Percentiles rank a stretch among this genome's conserved stretches.
Evolutionary conservation across 2,329 filamentous ascomycete genomes (phyloP).

Genomic region (Trichocomaceae sp.): DNA sequence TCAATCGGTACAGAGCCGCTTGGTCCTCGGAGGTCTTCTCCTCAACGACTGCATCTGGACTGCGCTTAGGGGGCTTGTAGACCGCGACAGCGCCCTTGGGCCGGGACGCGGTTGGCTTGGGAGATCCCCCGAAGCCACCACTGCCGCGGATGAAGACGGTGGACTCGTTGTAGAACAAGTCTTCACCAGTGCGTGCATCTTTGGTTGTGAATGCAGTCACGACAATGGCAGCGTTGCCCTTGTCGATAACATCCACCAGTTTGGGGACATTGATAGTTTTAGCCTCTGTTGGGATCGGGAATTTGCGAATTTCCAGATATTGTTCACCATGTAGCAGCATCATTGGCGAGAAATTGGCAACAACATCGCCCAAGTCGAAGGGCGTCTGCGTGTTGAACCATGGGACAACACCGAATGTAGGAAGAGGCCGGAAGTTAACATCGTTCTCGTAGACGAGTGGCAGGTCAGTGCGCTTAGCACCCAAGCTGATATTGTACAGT

Average conservation of each 20-base stretch:
- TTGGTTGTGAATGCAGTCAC: conserved; percentile 75
- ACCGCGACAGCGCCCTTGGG: conserved; percentile 72
- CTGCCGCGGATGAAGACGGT: conserved; percentile 88
- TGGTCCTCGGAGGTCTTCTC: conserved; percentile 83
- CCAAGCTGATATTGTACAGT: conserved; percentile 91
- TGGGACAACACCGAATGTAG: conserved; percentile 95
- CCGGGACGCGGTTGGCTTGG: conserved; percentile 60
- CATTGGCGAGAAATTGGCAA: conserved; percentile 96
- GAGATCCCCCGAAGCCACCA: conserved; percentile 80
- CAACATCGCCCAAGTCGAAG: conserved; percentile 72
- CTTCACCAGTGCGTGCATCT: conserved; percentile 76
- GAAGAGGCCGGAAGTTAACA: conserved; percentile 88
- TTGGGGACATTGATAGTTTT: conserved; percentile 68
- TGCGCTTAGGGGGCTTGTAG: conserved; percentile 70
- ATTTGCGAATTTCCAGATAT: conserved; percentile 89
- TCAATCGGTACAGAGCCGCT: conserved; percentile 86
- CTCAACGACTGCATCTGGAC: conserved; percentile 76
- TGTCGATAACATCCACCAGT: conserved; percentile 92
- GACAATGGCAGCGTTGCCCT: conserved; percentile 80
- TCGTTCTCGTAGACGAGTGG: conserved; percentile 82
- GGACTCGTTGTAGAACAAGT: conserved; percentile 93
- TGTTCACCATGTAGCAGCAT: conserved; percentile 99
- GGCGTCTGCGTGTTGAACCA: conserved; percentile 77
- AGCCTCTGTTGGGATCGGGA: conserved; percentile 79
- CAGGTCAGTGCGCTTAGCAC: conserved; percentile 83